Percentiles rank a stretch among this genome's conserved stretches.
Evolutionary conservation across 768 basidiomycete genomes (phyloP).

Genomic region (Boletus patriciae): DNA sequence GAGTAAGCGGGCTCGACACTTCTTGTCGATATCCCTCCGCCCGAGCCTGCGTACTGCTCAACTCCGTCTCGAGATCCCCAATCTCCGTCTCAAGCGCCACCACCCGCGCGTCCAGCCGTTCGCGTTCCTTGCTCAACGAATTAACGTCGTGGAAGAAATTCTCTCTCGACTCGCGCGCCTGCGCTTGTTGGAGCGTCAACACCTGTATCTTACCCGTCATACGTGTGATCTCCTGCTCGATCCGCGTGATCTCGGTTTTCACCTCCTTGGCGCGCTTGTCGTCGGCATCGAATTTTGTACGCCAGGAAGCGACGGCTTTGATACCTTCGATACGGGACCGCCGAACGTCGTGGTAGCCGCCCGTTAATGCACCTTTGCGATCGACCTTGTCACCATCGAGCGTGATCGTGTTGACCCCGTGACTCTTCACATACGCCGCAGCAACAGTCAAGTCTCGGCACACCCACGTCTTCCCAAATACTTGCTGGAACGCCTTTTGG

Average conservation of each 20-base stretch:
- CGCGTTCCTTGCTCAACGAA: conserved; percentile 64
- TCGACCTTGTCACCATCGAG: conserved; percentile 98
- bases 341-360: conserved; percentile 92
- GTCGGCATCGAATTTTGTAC: conserved; percentile 66
- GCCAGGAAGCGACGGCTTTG: conserved; percentile 73
- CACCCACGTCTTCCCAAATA: conserved; percentile 96
- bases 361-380: conserved; percentile 92
- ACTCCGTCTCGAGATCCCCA: conserved; percentile 72
- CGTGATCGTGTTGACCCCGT: conserved; percentile 95
- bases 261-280: conserved; percentile 68
- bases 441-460: conserved; percentile 91
- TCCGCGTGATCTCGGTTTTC: conserved; percentile 59
- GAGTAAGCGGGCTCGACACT: conserved; percentile 69
- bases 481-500: conserved; percentile 89
- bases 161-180: conserved; percentile 67
- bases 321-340: conserved; percentile 89
- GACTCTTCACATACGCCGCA: conserved; percentile 91
- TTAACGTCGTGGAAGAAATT: conserved; percentile 61
- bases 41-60: conserved; percentile 60
- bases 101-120: conserved; percentile 61
- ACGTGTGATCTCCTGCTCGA: conserved; percentile 87
- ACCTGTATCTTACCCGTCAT: conserved; percentile 73
- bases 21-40: conserved; percentile 66
- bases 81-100: conserved; percentile 63
- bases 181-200: conserved; percentile 64